Conservation (phyloP, 208 protist genomes). For the Leishmania aethiopica region DNA sequence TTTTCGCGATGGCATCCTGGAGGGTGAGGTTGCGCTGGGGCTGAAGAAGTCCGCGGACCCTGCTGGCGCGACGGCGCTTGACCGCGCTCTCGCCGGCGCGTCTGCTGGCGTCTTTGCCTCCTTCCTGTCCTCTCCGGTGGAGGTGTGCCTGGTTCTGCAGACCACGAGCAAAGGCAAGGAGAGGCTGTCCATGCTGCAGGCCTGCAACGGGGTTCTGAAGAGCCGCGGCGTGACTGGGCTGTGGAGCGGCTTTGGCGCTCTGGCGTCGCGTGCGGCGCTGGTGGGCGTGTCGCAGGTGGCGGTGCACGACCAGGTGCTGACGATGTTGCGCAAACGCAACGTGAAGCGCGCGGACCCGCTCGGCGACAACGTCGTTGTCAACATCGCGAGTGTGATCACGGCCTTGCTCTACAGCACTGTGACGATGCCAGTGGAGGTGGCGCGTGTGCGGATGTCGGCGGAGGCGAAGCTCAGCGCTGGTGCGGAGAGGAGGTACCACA, state of each 20-base stretch:
- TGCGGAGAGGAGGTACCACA: conserved; percentile 66
- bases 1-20: conserved; percentile 82
- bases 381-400: conserved; percentile 78
- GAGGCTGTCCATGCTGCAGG: conserved; percentile 56
- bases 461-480: conserved; percentile 70
- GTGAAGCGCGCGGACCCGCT: conserved; percentile 24
- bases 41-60: conserved; percentile 49
- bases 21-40: conserved; percentile 46
- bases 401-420: conserved; percentile 83
- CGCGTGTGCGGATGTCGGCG: conserved; percentile 88
- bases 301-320: conserved; percentile 92
- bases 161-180: conserved; percentile 70
- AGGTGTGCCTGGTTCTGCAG: conserved; percentile 93
- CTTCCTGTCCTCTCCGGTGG: conserved; percentile 84
- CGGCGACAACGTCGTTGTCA: conserved; percentile 80
- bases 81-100: conserved; percentile 80
- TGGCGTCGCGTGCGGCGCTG: conserved; percentile 79
- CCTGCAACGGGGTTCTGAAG: conserved; percentile 46
- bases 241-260: conserved; percentile 86
- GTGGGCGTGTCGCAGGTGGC: conserved; percentile 91
- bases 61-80: conserved; percentile 52
- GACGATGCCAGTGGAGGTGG: conserved; percentile 92
- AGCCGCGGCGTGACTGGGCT: conserved; percentile 66
- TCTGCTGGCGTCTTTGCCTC: conserved; percentile 85
- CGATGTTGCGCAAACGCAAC: conserved; percentile 65